Conservation (phyloP, 441 rosid species). For the Pelargonium australe region DNA sequence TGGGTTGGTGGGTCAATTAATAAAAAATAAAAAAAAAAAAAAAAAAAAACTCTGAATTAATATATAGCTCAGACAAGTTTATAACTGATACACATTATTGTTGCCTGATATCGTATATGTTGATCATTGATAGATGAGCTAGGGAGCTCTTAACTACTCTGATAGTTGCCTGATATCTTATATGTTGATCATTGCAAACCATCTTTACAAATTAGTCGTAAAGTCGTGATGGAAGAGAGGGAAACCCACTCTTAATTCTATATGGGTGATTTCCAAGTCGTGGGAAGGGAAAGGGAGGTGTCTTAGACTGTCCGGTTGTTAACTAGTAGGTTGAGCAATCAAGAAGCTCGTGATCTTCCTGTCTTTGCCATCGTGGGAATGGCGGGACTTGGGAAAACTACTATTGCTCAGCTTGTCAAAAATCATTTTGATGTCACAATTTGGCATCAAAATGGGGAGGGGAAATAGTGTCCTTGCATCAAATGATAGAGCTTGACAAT, state of each 20-base stretch:
- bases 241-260: background rate
- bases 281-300: background rate
- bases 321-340: background rate
- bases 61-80: too few relatives aligned
- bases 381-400: conserved; percentile 20
- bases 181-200: too few relatives aligned
- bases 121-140: too few relatives aligned
- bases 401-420: background rate
- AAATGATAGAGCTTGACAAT: background rate
- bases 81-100: too few relatives aligned
- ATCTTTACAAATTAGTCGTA: background rate
- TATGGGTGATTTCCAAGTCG: background rate
- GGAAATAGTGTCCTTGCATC: conserved; percentile 2
- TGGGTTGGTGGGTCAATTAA: too few relatives aligned
- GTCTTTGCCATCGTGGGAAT: conserved; percentile 17
- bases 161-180: too few relatives aligned
- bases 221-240: background rate
- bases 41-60: too few relatives aligned
- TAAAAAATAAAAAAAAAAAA: too few relatives aligned
- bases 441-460: background rate
- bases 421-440: background rate
- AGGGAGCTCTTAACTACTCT: too few relatives aligned
- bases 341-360: background rate
- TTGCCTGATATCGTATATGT: too few relatives aligned
- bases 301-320: background rate